Conservation (phyloP, 2,329 filamentous ascomycete species). For the Claviceps sp. region DNA sequence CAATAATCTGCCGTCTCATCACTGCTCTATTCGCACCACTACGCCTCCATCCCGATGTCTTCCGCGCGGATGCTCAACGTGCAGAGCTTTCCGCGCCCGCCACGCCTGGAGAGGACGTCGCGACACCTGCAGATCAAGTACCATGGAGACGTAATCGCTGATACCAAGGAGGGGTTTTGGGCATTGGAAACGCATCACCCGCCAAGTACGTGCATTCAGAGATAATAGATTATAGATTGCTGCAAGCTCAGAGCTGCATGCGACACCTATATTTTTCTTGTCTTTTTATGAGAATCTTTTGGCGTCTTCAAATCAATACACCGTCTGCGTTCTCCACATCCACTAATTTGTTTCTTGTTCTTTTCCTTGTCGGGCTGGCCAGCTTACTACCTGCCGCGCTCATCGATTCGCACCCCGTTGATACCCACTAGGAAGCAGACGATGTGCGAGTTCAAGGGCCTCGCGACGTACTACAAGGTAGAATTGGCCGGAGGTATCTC, state of each 20-base stretch:
- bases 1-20: not conserved
- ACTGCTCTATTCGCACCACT: not conserved
- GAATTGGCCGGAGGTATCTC: constrained; percentile 24
- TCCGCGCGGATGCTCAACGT: constrained; percentile 36
- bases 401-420: constrained; percentile 33
- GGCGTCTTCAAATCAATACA: not conserved
- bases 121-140: constrained; percentile 44
- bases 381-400: constrained; percentile 48
- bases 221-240: no score
- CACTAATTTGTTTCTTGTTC: not conserved
- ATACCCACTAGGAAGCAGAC: constrained; percentile 29
- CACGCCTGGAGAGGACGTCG: constrained; percentile 37
- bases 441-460: constrained; percentile 49
- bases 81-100: constrained; percentile 44
- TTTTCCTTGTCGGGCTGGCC: not conserved
- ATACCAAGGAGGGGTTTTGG: constrained; percentile 47
- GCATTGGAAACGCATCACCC: constrained; percentile 50
- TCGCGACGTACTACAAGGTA: constrained; percentile 43
- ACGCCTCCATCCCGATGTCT: constrained; percentile 11
- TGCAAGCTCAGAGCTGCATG: no score
- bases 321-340: not conserved
- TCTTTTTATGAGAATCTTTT: not conserved
- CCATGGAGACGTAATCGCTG: constrained; percentile 39
- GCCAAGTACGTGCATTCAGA: constrained; percentile 31
- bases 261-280: not conserved